Evolutionary conservation across 2,329 filamentous ascomycete genomes (phyloP).

Genomic region (Cephalotrichum gorgonifer): DNA sequence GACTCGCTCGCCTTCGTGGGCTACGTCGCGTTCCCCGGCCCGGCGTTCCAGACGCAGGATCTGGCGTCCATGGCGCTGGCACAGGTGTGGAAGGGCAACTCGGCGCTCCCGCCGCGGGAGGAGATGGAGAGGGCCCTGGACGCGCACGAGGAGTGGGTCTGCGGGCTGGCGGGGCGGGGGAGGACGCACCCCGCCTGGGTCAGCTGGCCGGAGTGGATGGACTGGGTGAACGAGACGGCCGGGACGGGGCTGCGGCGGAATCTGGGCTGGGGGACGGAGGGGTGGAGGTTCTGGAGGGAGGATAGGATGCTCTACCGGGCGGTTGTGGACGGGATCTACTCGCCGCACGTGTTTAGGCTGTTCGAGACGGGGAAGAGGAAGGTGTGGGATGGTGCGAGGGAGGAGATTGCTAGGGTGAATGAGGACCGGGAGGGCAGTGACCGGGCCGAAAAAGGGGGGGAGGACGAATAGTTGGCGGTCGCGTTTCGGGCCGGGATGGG

Average conservation of each 20-base stretch:
- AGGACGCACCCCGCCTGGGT: slow-evolving; percentile 13
- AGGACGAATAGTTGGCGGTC: too few relatives aligned
- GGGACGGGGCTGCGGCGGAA: slow-evolving; percentile 27
- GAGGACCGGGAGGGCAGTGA: not conserved
- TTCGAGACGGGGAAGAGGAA: slow-evolving; percentile 28
- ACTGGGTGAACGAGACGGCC: slow-evolving; percentile 28
- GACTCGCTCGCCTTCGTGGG: slow-evolving; percentile 32
- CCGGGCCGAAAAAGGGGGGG: not conserved
- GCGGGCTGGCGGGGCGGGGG: not conserved
- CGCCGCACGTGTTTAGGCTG: slow-evolving; percentile 26
- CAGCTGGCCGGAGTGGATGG: slow-evolving; percentile 22
- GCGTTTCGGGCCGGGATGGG: too few relatives aligned
- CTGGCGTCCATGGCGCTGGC: slow-evolving; percentile 31
- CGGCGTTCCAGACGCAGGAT: slow-evolving; percentile 26
- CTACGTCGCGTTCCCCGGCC: slow-evolving; percentile 21
- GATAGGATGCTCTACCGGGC: slow-evolving; percentile 25
- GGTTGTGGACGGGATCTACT: slow-evolving; percentile 27
- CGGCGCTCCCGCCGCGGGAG: slow-evolving; percentile 20
- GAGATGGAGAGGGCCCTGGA: slow-evolving; percentile 22
- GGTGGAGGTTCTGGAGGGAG: slow-evolving; percentile 29
- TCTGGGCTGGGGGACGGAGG: slow-evolving; percentile 27
- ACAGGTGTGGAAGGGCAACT: slow-evolving; percentile 31
- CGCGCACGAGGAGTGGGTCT: not conserved
- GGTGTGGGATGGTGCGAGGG: slow-evolving; percentile 26
- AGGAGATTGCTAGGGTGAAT: slow-evolving; percentile 15